A percentile compares a stretch with the other conserved stretches of the same genome.
Evolutionary conservation across 2,329 filamentous ascomycete genomes (phyloP).

Genomic region (Rutstroemia sp.): DNA sequence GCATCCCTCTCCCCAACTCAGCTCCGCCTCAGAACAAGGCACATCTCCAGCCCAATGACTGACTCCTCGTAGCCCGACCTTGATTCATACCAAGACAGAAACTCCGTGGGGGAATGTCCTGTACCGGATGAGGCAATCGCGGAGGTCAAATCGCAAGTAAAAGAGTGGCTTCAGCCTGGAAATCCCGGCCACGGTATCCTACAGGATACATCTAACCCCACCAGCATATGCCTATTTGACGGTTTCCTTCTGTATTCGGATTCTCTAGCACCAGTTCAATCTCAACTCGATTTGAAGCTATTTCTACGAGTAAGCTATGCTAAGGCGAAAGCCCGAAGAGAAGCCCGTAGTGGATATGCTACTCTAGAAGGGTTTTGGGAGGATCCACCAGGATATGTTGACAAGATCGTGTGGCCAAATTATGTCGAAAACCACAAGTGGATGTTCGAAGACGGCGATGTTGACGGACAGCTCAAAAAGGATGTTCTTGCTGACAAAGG

Average conservation of each 20-base stretch:
- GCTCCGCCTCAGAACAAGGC: constrained; percentile 22
- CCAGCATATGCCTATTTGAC: constrained; percentile 66
- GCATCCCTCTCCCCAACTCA: constrained; percentile 26
- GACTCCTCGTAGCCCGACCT: constrained; percentile 36
- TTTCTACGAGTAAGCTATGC: constrained; percentile 66
- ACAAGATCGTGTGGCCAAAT: constrained; percentile 92
- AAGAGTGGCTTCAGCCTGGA: constrained; percentile 38
- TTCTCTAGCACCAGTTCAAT: constrained; percentile 42
- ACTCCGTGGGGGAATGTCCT: constrained; percentile 49
- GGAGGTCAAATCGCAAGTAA: constrained; percentile 40
- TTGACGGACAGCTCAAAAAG: constrained; percentile 45
- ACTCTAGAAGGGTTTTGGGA: constrained; percentile 88
- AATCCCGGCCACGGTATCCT: constrained; percentile 38
- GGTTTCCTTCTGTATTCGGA: constrained; percentile 78
- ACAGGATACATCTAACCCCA: constrained; percentile 1
- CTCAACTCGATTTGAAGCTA: constrained; percentile 64
- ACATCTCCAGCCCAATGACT: constrained; percentile 19
- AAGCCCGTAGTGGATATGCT: constrained; percentile 68
- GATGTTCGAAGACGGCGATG: constrained; percentile 65
- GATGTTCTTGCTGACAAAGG: constrained; percentile 37
- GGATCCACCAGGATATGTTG: constrained; percentile 90
- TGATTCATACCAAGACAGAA: constrained; percentile 54
- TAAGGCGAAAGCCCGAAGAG: constrained; percentile 56
- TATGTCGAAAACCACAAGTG: constrained; percentile 77
- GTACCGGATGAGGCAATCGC: constrained; percentile 41